Percentiles rank a stretch among this genome's conserved stretches.
These are phyloP conservation scores for Terfezia boudieri DNA, from an alignment of 495 filamentous ascomycete genomes.

Conservation along the genomic window DNA sequence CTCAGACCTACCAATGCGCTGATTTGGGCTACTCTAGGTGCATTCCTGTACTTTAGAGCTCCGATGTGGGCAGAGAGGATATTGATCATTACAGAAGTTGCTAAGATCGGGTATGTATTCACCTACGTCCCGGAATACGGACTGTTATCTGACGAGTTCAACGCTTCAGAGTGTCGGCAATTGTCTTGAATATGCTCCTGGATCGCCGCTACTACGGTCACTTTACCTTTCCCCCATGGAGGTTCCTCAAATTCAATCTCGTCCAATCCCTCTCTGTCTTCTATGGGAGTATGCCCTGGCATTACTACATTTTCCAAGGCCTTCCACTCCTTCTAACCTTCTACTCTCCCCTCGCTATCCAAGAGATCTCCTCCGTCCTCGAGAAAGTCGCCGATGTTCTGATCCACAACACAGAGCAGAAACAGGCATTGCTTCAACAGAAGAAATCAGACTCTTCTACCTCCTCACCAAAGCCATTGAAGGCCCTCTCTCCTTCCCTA, in stretches of 20 bases:
- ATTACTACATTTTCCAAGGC: slow-evolving; percentile 84
- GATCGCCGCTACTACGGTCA: slow-evolving; percentile 66
- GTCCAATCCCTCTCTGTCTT: slow-evolving; percentile 66
- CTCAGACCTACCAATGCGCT: slow-evolving; percentile 77
- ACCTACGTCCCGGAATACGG: neutral
- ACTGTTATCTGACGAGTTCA: slow-evolving; percentile 6
- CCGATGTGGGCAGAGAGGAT: slow-evolving; percentile 6
- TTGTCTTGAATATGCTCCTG: slow-evolving; percentile 24
- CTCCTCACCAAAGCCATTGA: neutral
- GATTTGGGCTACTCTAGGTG: slow-evolving; percentile 47
- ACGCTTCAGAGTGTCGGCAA: slow-evolving; percentile 4
- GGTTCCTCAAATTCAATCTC: slow-evolving; percentile 84
- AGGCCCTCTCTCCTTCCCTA: slow-evolving; percentile 1
- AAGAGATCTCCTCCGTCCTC: slow-evolving; percentile 35
- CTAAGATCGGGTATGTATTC: slow-evolving; percentile 15
- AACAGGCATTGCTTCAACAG: neutral
- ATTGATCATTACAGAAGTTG: slow-evolving; percentile 7
- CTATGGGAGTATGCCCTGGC: slow-evolving; percentile 77
- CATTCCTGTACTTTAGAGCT: slow-evolving; percentile 25
- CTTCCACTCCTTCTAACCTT: slow-evolving; percentile 73
- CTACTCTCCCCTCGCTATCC: slow-evolving; percentile 47
- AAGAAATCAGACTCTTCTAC: neutral
- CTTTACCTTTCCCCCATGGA: slow-evolving; percentile 78
- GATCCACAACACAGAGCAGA: neutral
- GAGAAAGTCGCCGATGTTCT: neutral